Percentiles rank a stretch among this genome's conserved stretches.
phyloP scores from a whole-genome alignment of 1,284 basidiomycete species.

The Heterobasidion occidentale region DNA sequence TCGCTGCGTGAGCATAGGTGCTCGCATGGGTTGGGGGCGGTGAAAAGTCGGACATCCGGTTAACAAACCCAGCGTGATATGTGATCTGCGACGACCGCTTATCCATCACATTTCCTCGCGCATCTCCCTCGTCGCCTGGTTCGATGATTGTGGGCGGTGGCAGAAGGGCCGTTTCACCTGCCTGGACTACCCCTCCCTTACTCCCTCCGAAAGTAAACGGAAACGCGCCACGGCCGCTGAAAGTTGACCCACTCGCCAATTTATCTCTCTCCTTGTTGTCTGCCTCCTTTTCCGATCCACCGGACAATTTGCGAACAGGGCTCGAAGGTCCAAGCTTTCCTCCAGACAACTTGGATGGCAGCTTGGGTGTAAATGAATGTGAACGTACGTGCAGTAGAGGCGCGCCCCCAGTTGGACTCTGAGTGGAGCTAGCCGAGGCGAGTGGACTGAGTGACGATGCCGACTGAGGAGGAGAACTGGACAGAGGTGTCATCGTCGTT shows the following conservation, averaged over 20 bases:
- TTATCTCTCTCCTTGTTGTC: conserved; percentile 11
- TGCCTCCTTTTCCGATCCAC: conserved; percentile 20
- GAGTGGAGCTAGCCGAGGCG: conserved; percentile 16
- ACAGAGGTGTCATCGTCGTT: conserved; percentile 15
- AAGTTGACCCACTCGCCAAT: conserved; percentile 8
- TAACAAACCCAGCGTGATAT: conserved; percentile 66
- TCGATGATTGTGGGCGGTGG: conserved; percentile 45
- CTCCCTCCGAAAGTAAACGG: conserved; percentile 24
- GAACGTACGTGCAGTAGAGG: conserved; percentile 47
- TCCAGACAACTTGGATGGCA: conserved; percentile 58
- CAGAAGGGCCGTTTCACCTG: conserved; percentile 30
- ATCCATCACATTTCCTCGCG: conserved; percentile 7
- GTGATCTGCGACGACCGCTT: conserved; percentile 73
- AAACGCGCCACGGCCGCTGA: conserved; percentile 21
- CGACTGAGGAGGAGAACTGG: conserved; percentile 16
- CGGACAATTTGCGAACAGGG: conserved; percentile 47
- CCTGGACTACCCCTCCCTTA: conserved; percentile 7
- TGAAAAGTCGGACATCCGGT: conserved; percentile 50
- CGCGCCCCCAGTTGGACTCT: conserved; percentile 8
- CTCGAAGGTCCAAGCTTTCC: conserved; percentile 37
- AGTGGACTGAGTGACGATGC: conserved; percentile 21
- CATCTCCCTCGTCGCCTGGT: conserved; percentile 21
- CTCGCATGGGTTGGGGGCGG: conserved; percentile 24
- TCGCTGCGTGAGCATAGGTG: conserved; percentile 20
- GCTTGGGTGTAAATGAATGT: conserved; percentile 60